These are phyloP conservation scores for Sugiyamaella grinbergsii DNA, from an alignment of 1,139 yeast species.

Conservation along the genomic window DNA sequence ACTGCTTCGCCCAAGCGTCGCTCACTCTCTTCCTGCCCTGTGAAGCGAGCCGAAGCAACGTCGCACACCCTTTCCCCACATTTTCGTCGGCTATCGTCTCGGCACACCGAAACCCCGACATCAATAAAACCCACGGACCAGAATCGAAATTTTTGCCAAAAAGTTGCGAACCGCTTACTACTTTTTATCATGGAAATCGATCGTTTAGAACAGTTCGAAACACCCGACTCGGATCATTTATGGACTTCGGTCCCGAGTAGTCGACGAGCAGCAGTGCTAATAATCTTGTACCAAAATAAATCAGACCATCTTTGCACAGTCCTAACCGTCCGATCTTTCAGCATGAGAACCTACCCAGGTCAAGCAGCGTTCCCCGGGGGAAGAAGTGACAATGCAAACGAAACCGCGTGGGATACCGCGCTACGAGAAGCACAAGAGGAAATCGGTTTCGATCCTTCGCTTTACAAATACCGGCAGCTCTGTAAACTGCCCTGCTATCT, in stretches of 20 bases:
- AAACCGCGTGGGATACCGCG: conserved; percentile 71
- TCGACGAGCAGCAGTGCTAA: conserved; percentile 70
- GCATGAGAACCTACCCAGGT: conserved; percentile 71
- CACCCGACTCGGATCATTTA: conserved; percentile 7
- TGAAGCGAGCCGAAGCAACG: too few species aligned
- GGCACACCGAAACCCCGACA: not conserved
- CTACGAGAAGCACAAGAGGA: conserved; percentile 83
- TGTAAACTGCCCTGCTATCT: conserved; percentile 69
- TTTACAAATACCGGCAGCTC: conserved; percentile 56
- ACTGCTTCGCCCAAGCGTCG: too few species aligned
- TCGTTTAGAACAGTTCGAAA: conserved; percentile 4
- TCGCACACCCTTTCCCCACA: too few species aligned
- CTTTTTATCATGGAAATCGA: conserved; percentile 5
- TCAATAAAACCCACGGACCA: not conserved
- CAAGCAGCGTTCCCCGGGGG: conserved; percentile 94
- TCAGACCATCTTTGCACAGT: conserved; percentile 70
- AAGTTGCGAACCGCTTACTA: not conserved
- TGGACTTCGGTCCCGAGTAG: conserved; percentile 46
- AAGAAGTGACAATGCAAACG: conserved; percentile 65
- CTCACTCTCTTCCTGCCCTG: too few species aligned
- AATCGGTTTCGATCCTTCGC: conserved; percentile 62
- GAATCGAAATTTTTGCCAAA: not conserved
- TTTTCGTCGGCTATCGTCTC: too few species aligned
- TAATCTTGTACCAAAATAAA: conserved; percentile 63
- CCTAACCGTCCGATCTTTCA: conserved; percentile 69